Evolutionary conservation across 2,329 filamentous ascomycete genomes (phyloP), one percentile per base, ranked within the genome.

Genomic region (Plenodomus biglobosus): DNA sequence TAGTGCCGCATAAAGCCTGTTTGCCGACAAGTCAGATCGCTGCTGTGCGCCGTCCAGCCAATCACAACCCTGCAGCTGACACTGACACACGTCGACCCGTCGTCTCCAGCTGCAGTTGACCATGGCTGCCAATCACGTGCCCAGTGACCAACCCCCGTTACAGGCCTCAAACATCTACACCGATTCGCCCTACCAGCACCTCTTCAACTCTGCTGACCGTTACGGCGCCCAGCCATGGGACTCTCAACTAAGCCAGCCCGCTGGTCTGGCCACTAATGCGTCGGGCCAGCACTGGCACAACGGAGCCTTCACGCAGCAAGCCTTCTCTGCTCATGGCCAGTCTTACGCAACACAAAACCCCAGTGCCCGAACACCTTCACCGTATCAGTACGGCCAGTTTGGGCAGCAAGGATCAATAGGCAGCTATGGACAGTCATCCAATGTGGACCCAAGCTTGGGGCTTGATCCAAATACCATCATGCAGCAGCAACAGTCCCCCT

Each of bases 111-210:
- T 37, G 27, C 22, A 24, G 5, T 17, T 45, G 50, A 56, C 47
- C 53, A 71, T 72, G 68, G 68, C 66, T 36, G 56, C 65, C 44
- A 66, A 64, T 71, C 68, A 71, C 68, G 65, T 72, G 68, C 65
- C 64, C 16, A 58, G 44, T 66, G 65, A 69, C 53, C 65, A 66
- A 50, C 56, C 62, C 22, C 59, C 65, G 27, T 40, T 65, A 37
- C 65, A 64, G 49, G 61, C 60, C 36, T 67, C 69, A 52, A 65
- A 52, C 50, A 61, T 70, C 51, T 70, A 70, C 57, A 53, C 52
- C 56, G 63, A 71, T 50, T 50, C 65, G 1, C 52, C 62, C 2
- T 72, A 64, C 27, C 59, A 62, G 30, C 60, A 58, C 39, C 53
- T 69, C 40, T 69, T 68, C 38, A 48, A 59, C 24, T 46, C 55